Conservation (phyloP, 75 land plant species). For the Cunninghamia lanceolata region DNA sequence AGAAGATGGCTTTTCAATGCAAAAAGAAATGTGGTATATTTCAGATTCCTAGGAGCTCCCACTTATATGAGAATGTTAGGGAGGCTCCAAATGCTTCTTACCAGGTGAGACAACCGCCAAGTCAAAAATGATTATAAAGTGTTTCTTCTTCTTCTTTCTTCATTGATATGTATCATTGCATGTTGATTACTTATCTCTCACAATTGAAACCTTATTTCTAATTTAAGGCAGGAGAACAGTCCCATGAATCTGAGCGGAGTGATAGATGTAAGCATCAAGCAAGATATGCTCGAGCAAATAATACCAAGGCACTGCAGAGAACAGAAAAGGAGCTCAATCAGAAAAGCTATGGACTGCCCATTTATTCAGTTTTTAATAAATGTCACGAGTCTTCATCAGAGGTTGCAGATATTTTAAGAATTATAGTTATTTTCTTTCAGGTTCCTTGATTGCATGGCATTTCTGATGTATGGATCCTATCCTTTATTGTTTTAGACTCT, state of each 20-base stretch:
- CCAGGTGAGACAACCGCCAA: not conserved
- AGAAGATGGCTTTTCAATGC: not conserved
- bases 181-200: not conserved
- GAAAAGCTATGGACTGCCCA: not conserved
- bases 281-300: not conserved
- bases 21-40: not conserved
- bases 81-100: not conserved
- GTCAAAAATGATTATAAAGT: not conserved
- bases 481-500: not conserved
- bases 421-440: not conserved
- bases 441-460: not conserved
- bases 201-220: not conserved
- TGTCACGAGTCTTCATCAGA: not conserved
- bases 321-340: not conserved
- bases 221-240: not conserved
- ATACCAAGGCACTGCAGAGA: not conserved
- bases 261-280: not conserved
- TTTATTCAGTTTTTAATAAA: not conserved
- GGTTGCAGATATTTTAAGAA: not conserved
- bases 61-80: conserved; percentile 1
- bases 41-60: not conserved
- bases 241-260: not conserved
- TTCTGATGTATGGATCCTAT: not conserved
- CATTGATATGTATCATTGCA: not conserved
- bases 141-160: not conserved